Evolutionary conservation across 345 rosid species (phyloP), one percentile per base, ranked within the genome.

Genomic region (Draba incana): DNA sequence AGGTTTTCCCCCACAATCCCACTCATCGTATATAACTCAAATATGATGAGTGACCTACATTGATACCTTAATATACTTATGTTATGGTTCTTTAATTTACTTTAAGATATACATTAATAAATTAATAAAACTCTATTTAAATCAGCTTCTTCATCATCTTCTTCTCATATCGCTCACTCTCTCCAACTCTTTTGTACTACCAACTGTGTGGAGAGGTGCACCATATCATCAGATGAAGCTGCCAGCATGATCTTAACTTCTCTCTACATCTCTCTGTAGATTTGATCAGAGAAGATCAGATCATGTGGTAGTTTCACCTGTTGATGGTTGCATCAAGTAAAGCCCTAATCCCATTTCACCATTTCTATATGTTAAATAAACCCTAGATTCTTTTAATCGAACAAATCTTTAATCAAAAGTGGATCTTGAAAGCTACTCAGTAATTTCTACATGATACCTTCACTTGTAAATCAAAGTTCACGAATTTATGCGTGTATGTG

Each of bases 261-360:
- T 58, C 72, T 54, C n/a, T 57, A 14, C 45, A 35, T 35, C 10
- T 35, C 13, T 39, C 2, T 50, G 39, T 15, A 42, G 33, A 62
- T 74, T 35, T 57, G 23, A 28, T 1, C 75, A 71, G 89, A 62
- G 57, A 71, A 61, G 84, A 76, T 79, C 78, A 89, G 91, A 89
- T 89, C 96, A 85, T 89, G 37, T 83, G 92, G 96, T 75, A 77
- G 86, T 78, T 87, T 89, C 92, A 85, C 83, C 96, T 39, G 89
- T 78, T 85, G 82, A 69, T 82, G 84, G 80, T 71, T 20, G 78
- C 84, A 84, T 44, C 49, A 10, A 35, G 30, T 15, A 33, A 38
- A 47, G 4, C 57, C 73, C 66, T 68, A 69, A 57, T 57, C 46
- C 7, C 20, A 66, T 47, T 48, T 46, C 6, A 25, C 14, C 15